Evolutionary conservation across 2,329 filamentous ascomycete genomes (phyloP).

Genomic region (Pleomassaria siparia): DNA sequence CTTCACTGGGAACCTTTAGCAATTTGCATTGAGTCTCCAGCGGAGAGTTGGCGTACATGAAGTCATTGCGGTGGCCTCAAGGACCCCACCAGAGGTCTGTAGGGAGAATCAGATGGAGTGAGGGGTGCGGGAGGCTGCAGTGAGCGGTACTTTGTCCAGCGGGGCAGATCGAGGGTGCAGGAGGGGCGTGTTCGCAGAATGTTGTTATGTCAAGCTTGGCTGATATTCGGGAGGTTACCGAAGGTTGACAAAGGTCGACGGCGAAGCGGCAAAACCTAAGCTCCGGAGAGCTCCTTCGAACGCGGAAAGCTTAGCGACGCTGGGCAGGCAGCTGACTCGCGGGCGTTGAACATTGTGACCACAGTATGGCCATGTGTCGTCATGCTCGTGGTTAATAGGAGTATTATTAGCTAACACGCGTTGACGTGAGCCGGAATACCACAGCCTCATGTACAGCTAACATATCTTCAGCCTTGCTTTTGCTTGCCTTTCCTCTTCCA

Average conservation of each 20-base stretch:
- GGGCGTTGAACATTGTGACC: background rate
- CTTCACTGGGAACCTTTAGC: slow-evolving; percentile 69
- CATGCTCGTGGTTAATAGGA: too few species aligned
- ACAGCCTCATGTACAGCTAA: background rate
- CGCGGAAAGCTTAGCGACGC: background rate
- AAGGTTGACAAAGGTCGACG: background rate
- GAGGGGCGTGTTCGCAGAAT: slow-evolving; percentile 1
- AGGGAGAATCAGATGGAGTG: slow-evolving; percentile 15
- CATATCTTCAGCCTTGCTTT: background rate
- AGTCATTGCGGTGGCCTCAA: slow-evolving; percentile 56
- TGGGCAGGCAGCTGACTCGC: background rate
- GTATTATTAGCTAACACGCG: background rate
- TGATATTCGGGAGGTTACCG: slow-evolving; percentile 7
- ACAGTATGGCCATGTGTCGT: background rate
- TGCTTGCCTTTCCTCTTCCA: slow-evolving; percentile 2
- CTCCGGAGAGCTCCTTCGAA: background rate
- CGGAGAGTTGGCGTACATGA: slow-evolving; percentile 52
- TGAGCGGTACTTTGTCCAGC: background rate
- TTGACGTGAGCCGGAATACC: background rate
- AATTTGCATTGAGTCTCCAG: slow-evolving; percentile 15
- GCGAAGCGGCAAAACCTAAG: background rate
- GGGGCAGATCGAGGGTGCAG: background rate
- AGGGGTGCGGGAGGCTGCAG: slow-evolving; percentile 2
- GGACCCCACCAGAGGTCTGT: slow-evolving; percentile 49
- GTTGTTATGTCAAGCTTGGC: slow-evolving; percentile 7